Conservation (phyloP, 768 basidiomycete genomes). For the Tulasnella sp. region DNA sequence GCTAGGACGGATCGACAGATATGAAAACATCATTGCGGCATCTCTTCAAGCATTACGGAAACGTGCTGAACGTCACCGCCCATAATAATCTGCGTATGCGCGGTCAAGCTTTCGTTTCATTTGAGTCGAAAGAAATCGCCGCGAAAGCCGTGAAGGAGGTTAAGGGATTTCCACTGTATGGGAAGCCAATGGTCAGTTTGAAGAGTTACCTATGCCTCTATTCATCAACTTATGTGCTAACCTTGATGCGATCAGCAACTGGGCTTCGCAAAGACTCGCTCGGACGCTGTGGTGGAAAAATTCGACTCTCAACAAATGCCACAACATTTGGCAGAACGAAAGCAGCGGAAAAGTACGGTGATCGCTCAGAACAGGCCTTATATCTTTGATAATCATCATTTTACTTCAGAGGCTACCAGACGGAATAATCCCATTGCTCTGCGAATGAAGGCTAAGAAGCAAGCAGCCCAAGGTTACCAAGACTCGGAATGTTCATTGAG, state of each 20-base stretch:
- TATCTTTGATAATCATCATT: background rate
- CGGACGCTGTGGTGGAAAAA: slow-evolving; percentile 80
- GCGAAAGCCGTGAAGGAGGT: slow-evolving; percentile 87
- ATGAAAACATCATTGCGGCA: slow-evolving; percentile 78
- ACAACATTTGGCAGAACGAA: slow-evolving; percentile 57
- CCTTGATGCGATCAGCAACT: slow-evolving; percentile 58
- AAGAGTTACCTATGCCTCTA: background rate
- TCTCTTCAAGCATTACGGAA: slow-evolving; percentile 88
- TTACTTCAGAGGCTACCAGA: slow-evolving; percentile 54
- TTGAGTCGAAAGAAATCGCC: slow-evolving; percentile 70
- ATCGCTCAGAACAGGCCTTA: background rate
- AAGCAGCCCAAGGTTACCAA: slow-evolving; percentile 70
- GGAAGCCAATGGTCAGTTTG: slow-evolving; percentile 79
- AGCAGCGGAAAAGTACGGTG: slow-evolving; percentile 73
- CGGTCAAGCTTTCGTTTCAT: slow-evolving; percentile 96
- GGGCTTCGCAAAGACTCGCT: slow-evolving; percentile 78
- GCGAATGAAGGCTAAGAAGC: slow-evolving; percentile 70
- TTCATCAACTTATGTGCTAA: background rate
- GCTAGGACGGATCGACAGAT: slow-evolving; percentile 46
- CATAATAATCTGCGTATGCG: slow-evolving; percentile 94
- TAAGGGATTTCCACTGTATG: slow-evolving; percentile 85
- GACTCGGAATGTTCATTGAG: background rate
- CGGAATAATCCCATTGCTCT: slow-evolving; percentile 83
- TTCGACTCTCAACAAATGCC: slow-evolving; percentile 58
- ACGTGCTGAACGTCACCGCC: slow-evolving; percentile 89